Conservation (phyloP, 352 stramenopile genomes). For the Phytophthora fragariae region DNA sequence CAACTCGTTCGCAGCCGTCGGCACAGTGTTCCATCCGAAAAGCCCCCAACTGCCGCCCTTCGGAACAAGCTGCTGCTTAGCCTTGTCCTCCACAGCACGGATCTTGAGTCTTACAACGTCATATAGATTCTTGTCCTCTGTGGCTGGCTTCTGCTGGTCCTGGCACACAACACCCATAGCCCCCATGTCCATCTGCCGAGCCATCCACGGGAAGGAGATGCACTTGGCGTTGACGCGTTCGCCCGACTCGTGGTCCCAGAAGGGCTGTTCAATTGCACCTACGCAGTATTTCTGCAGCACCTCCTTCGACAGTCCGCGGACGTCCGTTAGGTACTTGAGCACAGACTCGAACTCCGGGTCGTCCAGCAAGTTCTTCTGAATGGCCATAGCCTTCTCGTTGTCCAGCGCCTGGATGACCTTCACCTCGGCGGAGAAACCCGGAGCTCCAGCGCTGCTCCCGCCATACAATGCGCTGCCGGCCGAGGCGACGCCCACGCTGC, state of each 20-base stretch:
- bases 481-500: conserved; percentile 59
- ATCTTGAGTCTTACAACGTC: conserved; percentile 88
- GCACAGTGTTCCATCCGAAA: conserved; percentile 99
- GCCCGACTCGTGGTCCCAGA: conserved; percentile 62
- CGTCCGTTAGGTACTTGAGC: conserved; percentile 76
- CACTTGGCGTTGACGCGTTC: conserved; percentile 75
- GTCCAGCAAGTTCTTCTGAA: conserved; percentile 84
- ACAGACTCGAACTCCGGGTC: conserved; percentile 68
- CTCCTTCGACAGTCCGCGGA: conserved; percentile 69
- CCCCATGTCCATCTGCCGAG: conserved; percentile 79
- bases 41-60: conserved; percentile 97
- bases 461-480: conserved; percentile 48
- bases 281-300: conserved; percentile 91
- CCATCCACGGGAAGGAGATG: conserved; percentile 97
- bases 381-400: conserved; percentile 85
- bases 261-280: conserved; percentile 89
- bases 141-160: conserved; percentile 35
- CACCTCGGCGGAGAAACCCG: conserved; percentile 29
- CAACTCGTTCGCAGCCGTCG: conserved; percentile 85
- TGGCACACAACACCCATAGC: conserved; percentile 83
- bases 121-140: conserved; percentile 80
- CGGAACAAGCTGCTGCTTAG: conserved; percentile 86
- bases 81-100: conserved; percentile 86
- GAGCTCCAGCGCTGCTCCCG: conserved; percentile 20
- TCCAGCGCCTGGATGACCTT: conserved; percentile 85